These are phyloP conservation scores for Blumeriella jaapii DNA, from an alignment of 2,329 filamentous ascomycete species.

Conservation along the genomic window DNA sequence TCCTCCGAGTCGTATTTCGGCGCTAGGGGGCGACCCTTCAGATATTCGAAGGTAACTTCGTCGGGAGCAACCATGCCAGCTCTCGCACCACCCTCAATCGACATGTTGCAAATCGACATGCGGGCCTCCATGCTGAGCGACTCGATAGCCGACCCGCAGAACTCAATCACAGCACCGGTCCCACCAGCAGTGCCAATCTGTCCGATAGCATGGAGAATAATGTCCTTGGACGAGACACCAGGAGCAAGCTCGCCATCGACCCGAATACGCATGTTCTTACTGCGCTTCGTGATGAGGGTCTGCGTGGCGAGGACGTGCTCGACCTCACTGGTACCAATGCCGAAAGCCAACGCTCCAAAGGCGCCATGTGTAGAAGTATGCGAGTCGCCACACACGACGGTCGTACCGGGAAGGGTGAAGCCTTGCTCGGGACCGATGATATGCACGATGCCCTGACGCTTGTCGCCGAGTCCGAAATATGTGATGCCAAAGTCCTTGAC, in stretches of 20 bases:
- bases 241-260: slow-evolving; percentile 83
- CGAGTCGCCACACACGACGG: slow-evolving; percentile 93
- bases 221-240: slow-evolving; percentile 92
- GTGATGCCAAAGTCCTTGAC: slow-evolving; percentile 94
- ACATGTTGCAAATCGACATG: slow-evolving; percentile 99
- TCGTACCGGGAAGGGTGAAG: slow-evolving; percentile 94
- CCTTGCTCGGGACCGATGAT: slow-evolving; percentile 98
- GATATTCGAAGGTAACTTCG: slow-evolving; percentile 86
- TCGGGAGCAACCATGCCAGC: slow-evolving; percentile 97
- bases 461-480: slow-evolving; percentile 93
- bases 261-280: slow-evolving; percentile 98
- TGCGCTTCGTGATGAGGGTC: slow-evolving; percentile 85
- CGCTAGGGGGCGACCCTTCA: slow-evolving; percentile 81
- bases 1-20: slow-evolving; percentile 74
- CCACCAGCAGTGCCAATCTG: slow-evolving; percentile 91
- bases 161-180: slow-evolving; percentile 91
- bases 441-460: slow-evolving; percentile 96
- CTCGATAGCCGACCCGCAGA: slow-evolving; percentile 88
- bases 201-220: slow-evolving; percentile 87
- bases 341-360: slow-evolving; percentile 88
- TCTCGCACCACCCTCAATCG: slow-evolving; percentile 88
- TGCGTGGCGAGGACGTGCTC: slow-evolving; percentile 97
- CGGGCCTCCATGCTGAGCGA: slow-evolving; percentile 87
- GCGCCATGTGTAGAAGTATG: slow-evolving; percentile 97
- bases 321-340: slow-evolving; percentile 96